phyloP scores from a whole-genome alignment of 352 stramenopile species.

The Phytophthora kernoviae region DNA sequence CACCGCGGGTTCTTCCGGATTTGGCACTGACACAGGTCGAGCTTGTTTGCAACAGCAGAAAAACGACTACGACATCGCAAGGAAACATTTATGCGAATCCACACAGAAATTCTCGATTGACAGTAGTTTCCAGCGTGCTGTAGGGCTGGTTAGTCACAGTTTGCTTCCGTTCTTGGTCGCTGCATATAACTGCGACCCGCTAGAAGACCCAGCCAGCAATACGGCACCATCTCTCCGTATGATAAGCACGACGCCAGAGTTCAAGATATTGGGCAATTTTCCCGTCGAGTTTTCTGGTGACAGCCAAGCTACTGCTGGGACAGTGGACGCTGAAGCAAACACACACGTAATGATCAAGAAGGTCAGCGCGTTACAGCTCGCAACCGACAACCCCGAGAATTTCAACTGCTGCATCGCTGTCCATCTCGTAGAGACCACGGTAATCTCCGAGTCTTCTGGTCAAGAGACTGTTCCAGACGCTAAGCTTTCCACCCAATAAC shows the following conservation, averaged over 20 bases:
- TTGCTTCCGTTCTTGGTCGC: conserved; percentile 17
- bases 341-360: conserved; percentile 16
- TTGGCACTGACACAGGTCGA: not conserved
- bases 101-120: conserved; percentile 14
- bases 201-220: not conserved
- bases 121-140: conserved; percentile 7
- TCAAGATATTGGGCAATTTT: conserved; percentile 9
- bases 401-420: conserved; percentile 20
- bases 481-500: conserved; percentile 6
- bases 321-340: not conserved
- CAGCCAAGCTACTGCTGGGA: not conserved
- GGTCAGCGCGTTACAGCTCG: conserved; percentile 25
- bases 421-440: conserved; percentile 19
- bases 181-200: conserved; percentile 2
- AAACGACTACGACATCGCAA: conserved; percentile 53
- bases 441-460: not conserved
- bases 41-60: not conserved
- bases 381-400: not conserved
- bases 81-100: conserved; percentile 47
- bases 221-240: not conserved
- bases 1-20: conserved; percentile 4
- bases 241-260: conserved; percentile 1
- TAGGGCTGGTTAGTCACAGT: conserved; percentile 17
- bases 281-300: conserved; percentile 13
- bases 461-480: conserved; percentile 1